Percentiles rank a stretch among this genome's conserved stretches.
Conservation (phyloP, 1,284 basidiomycete species). For the Trametes sp. region DNA sequence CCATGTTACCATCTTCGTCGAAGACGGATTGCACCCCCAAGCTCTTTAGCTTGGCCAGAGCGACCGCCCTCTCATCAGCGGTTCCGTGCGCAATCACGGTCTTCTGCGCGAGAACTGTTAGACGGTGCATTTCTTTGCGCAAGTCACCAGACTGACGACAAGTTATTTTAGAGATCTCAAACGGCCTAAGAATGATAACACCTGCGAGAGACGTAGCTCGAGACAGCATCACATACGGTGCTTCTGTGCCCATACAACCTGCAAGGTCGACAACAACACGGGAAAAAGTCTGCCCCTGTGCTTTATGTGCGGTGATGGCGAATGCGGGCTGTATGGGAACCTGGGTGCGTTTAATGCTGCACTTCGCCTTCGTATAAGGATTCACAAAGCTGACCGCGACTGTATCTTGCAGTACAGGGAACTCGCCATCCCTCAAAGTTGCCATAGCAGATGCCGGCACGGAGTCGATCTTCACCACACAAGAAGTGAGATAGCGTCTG, state of each 20-base stretch:
- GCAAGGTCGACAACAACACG: slow-evolving; percentile 31
- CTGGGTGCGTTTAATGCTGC: slow-evolving; percentile 17
- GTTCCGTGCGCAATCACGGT: neutral
- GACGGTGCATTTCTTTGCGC: neutral
- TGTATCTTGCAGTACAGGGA: neutral
- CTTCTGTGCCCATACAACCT: slow-evolving; percentile 15
- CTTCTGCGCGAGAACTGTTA: neutral
- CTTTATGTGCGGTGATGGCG: slow-evolving; percentile 33
- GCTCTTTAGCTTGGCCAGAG: neutral
- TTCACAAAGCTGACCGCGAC: neutral
- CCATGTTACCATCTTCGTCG: neutral
- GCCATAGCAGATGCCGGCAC: neutral
- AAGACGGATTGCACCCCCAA: neutral
- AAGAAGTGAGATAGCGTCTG: neutral
- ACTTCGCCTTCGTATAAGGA: neutral
- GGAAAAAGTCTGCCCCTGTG: slow-evolving; percentile 31
- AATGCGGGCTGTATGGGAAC: slow-evolving; percentile 32
- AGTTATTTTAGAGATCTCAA: slow-evolving; percentile 14
- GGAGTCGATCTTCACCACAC: neutral
- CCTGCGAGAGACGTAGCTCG: slow-evolving; percentile 26
- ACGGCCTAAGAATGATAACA: slow-evolving; percentile 28
- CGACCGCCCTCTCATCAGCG: neutral
- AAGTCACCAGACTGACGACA: neutral
- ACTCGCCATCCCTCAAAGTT: neutral
- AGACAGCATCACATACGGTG: slow-evolving; percentile 35